These are phyloP conservation scores for Eimeria sp. DNA, from an alignment of 169 alveolate genomes.

Conservation along the genomic window DNA sequence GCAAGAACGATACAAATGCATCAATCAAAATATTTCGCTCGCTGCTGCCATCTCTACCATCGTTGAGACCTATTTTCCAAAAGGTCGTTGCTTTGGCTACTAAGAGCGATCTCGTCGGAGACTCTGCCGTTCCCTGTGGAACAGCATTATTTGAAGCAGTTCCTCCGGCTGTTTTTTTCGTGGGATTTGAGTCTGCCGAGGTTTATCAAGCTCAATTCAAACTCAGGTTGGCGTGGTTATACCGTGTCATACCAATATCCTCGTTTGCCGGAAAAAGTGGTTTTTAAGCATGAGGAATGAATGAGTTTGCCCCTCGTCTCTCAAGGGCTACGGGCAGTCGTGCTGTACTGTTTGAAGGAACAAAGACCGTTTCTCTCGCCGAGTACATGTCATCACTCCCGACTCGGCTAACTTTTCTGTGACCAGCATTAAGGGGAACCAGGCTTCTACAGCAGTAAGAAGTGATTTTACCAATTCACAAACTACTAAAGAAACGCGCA, in stretches of 20 bases:
- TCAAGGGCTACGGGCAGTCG: neutral
- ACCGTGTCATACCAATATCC: neutral
- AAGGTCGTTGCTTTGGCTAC: constrained; percentile 32
- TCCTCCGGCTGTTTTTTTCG: constrained; percentile 72
- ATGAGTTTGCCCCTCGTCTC: neutral
- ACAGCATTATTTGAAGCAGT: constrained; percentile 60
- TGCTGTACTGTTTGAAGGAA: constrained; percentile 35
- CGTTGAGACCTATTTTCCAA: constrained; percentile 42
- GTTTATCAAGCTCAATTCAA: constrained; percentile 55
- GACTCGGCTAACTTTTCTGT: constrained; percentile 71
- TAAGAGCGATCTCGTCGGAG: neutral
- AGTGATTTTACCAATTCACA: neutral
- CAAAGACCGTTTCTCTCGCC: constrained; percentile 74
- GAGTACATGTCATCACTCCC: constrained; percentile 59
- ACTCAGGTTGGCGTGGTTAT: constrained; percentile 51
- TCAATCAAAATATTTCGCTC: constrained; percentile 39
- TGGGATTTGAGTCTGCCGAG: constrained; percentile 59
- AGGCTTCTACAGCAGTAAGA: constrained; percentile 77
- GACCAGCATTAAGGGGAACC: constrained; percentile 23
- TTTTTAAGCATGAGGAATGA: neutral
- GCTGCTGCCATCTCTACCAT: constrained; percentile 30
- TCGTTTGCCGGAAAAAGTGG: neutral
- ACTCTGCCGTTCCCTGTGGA: constrained; percentile 35
- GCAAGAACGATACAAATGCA: neutral
- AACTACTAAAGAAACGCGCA: neutral